These are phyloP conservation scores for Pseudopithomyces chartarum DNA, from an alignment of 2,329 filamentous ascomycete species.

Conservation along the genomic window DNA sequence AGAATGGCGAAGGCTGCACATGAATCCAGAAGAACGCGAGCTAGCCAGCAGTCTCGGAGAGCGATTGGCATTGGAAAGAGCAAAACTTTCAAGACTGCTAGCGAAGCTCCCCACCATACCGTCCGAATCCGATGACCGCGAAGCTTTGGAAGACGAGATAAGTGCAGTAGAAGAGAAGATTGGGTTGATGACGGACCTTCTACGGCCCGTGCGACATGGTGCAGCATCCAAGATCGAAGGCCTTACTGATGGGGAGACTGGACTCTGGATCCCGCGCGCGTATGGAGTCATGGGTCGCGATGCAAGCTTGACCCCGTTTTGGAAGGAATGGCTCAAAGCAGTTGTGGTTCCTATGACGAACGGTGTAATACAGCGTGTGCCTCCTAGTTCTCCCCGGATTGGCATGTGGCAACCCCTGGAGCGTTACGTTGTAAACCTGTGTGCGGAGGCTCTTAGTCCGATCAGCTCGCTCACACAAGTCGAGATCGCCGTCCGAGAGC, in stretches of 20 bases:
- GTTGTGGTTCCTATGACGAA: conserved; percentile 96
- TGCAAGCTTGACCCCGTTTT: conserved; percentile 81
- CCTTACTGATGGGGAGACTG: conserved; percentile 91
- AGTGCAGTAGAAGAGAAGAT: conserved; percentile 97
- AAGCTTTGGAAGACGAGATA: conserved; percentile 89
- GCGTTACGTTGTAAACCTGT: conserved; percentile 95
- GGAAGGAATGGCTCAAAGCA: conserved; percentile 97
- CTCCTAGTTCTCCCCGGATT: conserved; percentile 84
- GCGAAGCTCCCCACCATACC: conserved; percentile 79
- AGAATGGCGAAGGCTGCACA: conserved; percentile 64
- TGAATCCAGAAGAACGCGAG: conserved; percentile 90
- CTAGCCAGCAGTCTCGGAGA: conserved; percentile 90
- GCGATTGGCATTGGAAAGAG: conserved; percentile 82
- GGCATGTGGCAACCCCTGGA: conserved; percentile 96
- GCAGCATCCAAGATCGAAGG: conserved; percentile 98
- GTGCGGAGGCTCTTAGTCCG: conserved; percentile 90
- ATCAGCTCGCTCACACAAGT: conserved; percentile 95
- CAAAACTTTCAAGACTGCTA: conserved; percentile 85
- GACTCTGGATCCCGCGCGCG: conserved; percentile 91
- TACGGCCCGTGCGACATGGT: conserved; percentile 88
- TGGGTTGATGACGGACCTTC: conserved; percentile 90
- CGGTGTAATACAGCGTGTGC: conserved; percentile 79
- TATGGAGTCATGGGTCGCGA: conserved; percentile 93
- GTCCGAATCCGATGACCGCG: conserved; percentile 80
- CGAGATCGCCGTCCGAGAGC: conserved; percentile 84